Evolutionary conservation across 306 rosid species (phyloP), one percentile per base, ranked within the genome.

Genomic region (Malus orientalis): DNA sequence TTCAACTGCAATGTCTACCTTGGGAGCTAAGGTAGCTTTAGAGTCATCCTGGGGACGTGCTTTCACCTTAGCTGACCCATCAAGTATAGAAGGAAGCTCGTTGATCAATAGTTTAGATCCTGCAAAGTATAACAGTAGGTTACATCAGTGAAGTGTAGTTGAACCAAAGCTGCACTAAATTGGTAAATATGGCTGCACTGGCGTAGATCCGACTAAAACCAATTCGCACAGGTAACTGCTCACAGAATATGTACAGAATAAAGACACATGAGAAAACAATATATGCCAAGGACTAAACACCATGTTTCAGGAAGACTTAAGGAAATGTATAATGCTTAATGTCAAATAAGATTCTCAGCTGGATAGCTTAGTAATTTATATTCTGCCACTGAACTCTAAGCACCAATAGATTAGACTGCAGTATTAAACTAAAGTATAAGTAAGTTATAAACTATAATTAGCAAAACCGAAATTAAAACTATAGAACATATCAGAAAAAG

Each of bases 71-170:
- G 98, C 96, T 19, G 96, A 87, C 74, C 98, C 97, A 81, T 91
- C 97, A 80, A 93, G 81, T 86, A 91, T 90, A 62, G 86, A 90
- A 73, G 97, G 91, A 87, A 93, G 98, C 83, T 91, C 93, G 40
- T 74, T 73, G 77, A 91, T 65, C 71, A 93, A 77, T 61, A 91
- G 91, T 78, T 89, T 70, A 33, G 98, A 85, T 70, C 98, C 98
- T 91, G 87, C 70, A 57, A 32, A 44, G 54, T 32, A 22, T 66
- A 81, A 49, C 75, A 61, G 44, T 16, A 18, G 49, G 47, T 67
- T 75, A 53, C 13, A 20, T 72, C 25, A 73, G 12, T 42, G 67
- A 59, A 76, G 33, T 69, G 71, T 32, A 65, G 80, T 64, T 74
- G 55, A 59, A 10, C 44, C 27, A 57, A 49, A 77, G 55, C 63